These are phyloP conservation scores for Glebionis coronaria DNA, from an alignment of 129 eudicot species.

Conservation along the genomic window DNA sequence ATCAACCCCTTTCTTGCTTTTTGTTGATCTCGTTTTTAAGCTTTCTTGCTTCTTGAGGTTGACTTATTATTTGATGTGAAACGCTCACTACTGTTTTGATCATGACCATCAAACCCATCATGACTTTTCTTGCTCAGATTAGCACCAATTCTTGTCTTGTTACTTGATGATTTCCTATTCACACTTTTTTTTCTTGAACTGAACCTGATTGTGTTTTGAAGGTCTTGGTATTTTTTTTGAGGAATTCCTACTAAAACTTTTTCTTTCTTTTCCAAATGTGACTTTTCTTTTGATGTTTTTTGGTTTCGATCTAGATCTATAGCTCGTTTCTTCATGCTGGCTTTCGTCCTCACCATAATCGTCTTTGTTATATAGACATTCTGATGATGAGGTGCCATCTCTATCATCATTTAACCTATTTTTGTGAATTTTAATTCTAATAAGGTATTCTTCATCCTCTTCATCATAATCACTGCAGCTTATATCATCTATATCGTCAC, in stretches of 20 bases:
- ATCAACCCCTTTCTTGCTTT: slow-evolving; percentile 2
- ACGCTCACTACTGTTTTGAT: too few relatives aligned
- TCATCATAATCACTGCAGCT: too few relatives aligned
- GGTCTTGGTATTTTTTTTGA: slow-evolving; percentile 22
- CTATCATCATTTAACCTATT: slow-evolving; percentile 12
- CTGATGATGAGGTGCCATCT: slow-evolving; percentile 33
- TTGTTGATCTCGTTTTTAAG: slow-evolving; percentile 19
- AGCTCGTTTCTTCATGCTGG: slow-evolving; percentile 29
- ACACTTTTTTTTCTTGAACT: slow-evolving; percentile 20
- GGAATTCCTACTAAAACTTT: slow-evolving; percentile 14
- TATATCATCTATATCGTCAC: slow-evolving; percentile 15
- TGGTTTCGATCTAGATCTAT: slow-evolving; percentile 26
- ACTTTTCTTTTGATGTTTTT: slow-evolving; percentile 34
- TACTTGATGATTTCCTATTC: slow-evolving; percentile 18
- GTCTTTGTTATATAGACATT: slow-evolving; percentile 39
- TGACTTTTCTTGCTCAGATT: slow-evolving; percentile 20
- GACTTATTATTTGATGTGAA: slow-evolving; percentile 13
- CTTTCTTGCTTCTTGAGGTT: slow-evolving; percentile 5
- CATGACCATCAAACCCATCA: too few relatives aligned
- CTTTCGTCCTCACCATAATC: slow-evolving; percentile 33
- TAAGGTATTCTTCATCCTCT: slow-evolving; percentile 7
- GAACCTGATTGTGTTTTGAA: slow-evolving; percentile 16
- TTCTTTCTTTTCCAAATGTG: slow-evolving; percentile 21
- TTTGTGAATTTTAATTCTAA: slow-evolving; percentile 16
- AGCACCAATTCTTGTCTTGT: not conserved